A percentile compares a stretch with the other conserved stretches of the same genome.
These are phyloP conservation scores for Funneliformis geosporum DNA, from an alignment of 192 early-diverging fungal species.

Conservation along the genomic window DNA sequence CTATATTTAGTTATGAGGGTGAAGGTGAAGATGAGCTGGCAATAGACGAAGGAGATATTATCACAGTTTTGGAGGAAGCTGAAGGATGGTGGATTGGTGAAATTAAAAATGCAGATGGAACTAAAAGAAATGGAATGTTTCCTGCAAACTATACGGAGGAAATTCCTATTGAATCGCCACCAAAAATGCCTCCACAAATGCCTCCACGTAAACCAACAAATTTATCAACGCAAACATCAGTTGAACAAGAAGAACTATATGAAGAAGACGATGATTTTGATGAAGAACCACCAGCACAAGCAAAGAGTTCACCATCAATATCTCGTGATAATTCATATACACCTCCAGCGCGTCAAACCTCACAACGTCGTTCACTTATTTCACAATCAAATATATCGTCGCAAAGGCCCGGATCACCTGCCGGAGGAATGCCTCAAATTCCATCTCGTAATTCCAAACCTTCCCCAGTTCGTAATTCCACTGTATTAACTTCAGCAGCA, in stretches of 20 bases:
- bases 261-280: slow-evolving; percentile 38
- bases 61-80: slow-evolving; percentile 83
- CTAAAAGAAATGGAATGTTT: slow-evolving; percentile 78
- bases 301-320: slow-evolving; percentile 33
- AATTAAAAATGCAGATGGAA: slow-evolving; percentile 64
- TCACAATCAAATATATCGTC: background rate
- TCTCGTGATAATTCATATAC: slow-evolving; percentile 26
- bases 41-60: slow-evolving; percentile 82
- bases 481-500: background rate
- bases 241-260: slow-evolving; percentile 22
- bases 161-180: slow-evolving; percentile 36
- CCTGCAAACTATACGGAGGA: slow-evolving; percentile 90
- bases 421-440: slow-evolving; percentile 8
- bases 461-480: slow-evolving; percentile 7
- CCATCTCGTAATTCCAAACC: slow-evolving; percentile 30
- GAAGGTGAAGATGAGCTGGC: slow-evolving; percentile 78
- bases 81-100: slow-evolving; percentile 96
- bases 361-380: background rate
- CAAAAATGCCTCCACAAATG: slow-evolving; percentile 36
- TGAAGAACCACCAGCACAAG: slow-evolving; percentile 24
- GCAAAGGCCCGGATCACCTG: background rate
- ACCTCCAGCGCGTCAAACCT: slow-evolving; percentile 3
- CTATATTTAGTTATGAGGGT: slow-evolving; percentile 81
- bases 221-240: slow-evolving; percentile 19
- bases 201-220: slow-evolving; percentile 30